phyloP scores from a whole-genome alignment of 352 stramenopile species.

The Pythium chondricola region DNA sequence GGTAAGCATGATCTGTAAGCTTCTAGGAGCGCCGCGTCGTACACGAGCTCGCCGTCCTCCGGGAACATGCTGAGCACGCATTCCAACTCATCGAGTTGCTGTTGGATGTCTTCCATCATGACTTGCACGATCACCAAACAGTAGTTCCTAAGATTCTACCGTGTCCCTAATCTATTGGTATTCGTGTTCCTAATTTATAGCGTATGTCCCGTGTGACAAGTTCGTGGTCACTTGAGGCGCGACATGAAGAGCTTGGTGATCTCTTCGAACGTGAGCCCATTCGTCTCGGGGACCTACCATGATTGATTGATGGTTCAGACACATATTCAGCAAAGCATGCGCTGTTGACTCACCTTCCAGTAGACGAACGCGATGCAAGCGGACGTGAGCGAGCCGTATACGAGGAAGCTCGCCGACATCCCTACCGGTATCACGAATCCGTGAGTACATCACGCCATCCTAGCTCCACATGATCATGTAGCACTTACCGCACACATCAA shows the following conservation, averaged over 20 bases:
- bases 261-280: conserved; percentile 54
- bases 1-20: too few relatives aligned
- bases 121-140: too few relatives aligned
- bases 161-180: too few relatives aligned
- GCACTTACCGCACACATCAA: conserved; percentile 34
- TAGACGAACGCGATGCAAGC: conserved; percentile 44
- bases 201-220: conserved; percentile 8
- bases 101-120: conserved; percentile 13
- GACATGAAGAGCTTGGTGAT: conserved; percentile 48
- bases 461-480: neutral
- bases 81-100: conserved; percentile 68
- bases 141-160: too few relatives aligned
- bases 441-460: neutral
- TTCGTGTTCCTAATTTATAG: neutral
- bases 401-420: conserved; percentile 39
- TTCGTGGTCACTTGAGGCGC: too few relatives aligned
- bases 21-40: conserved; percentile 24
- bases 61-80: conserved; percentile 78
- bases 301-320: neutral
- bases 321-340: neutral
- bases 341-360: conserved; percentile 29
- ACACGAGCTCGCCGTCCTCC: conserved; percentile 29
- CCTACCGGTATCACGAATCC: conserved; percentile 11
- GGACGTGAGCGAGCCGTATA: conserved; percentile 43
- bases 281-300: conserved; percentile 51